These are phyloP conservation scores for Candida sithepensis DNA, from an alignment of 805 yeast genomes.

Conservation along the genomic window DNA sequence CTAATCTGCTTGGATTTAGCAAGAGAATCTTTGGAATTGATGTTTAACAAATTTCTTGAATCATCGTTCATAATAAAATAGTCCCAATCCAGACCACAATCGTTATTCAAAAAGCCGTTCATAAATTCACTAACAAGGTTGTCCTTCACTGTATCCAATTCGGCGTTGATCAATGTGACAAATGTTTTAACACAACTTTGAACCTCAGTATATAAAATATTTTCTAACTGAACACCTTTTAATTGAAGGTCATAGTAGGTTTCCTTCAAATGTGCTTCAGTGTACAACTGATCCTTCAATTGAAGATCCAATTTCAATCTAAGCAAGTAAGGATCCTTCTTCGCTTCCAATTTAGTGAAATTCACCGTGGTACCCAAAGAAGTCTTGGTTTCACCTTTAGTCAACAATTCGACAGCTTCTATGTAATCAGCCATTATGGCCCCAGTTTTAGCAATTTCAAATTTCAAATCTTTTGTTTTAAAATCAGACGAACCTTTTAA, in stretches of 20 bases:
- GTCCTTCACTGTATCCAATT: slow-evolving; percentile 44
- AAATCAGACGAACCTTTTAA: slow-evolving; percentile 51
- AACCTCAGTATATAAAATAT: slow-evolving; percentile 58
- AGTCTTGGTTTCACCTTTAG: slow-evolving; percentile 33
- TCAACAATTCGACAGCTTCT: slow-evolving; percentile 40
- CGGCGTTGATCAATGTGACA: slow-evolving; percentile 47
- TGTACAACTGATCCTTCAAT: slow-evolving; percentile 56
- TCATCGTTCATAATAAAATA: slow-evolving; percentile 48
- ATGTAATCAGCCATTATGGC: slow-evolving; percentile 46
- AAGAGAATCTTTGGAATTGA: slow-evolving; percentile 29
- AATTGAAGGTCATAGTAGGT: slow-evolving; percentile 61
- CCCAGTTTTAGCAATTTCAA: slow-evolving; percentile 63
- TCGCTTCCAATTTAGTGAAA: slow-evolving; percentile 23
- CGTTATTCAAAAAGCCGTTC: slow-evolving; percentile 50
- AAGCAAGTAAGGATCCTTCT: slow-evolving; percentile 58
- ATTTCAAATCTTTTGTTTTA: slow-evolving; percentile 50
- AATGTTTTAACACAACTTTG: slow-evolving; percentile 55
- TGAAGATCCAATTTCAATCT: slow-evolving; percentile 63
- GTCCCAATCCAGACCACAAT: slow-evolving; percentile 68
- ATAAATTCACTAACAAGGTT: slow-evolving; percentile 51
- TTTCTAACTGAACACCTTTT: slow-evolving; percentile 62
- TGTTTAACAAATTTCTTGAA: slow-evolving; percentile 38
- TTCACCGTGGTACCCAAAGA: slow-evolving; percentile 28
- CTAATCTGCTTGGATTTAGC: slow-evolving; percentile 35
- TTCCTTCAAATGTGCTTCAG: slow-evolving; percentile 64